phyloP scores from a whole-genome alignment of 2,329 filamentous ascomycete species.

The Fusarium bulbicola region DNA sequence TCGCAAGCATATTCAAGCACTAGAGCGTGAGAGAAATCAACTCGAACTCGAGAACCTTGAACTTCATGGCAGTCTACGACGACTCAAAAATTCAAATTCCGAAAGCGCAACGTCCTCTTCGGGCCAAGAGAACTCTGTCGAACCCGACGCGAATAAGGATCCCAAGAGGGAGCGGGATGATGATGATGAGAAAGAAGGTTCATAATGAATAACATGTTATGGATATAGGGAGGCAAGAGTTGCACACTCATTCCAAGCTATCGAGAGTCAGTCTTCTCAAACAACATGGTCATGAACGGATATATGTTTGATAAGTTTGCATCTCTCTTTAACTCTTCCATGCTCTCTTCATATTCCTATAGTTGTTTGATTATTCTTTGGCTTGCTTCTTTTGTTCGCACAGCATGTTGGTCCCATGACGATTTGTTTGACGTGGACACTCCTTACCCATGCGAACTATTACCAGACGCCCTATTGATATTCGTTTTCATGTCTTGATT shows the following conservation, averaged over 20 bases:
- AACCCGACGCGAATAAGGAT: slow-evolving; percentile 22
- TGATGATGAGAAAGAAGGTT: not conserved
- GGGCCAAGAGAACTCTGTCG: slow-evolving; percentile 21
- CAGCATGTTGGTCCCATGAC: not conserved
- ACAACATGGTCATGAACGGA: not conserved
- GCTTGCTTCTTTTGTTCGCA: slow-evolving; percentile 1
- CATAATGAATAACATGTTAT: not conserved
- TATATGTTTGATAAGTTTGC: not conserved
- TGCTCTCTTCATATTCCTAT: not conserved
- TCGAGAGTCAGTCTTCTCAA: not conserved
- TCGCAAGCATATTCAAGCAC: slow-evolving; percentile 38
- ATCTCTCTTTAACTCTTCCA: not conserved
- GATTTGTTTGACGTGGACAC: not conserved
- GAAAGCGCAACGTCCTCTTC: slow-evolving; percentile 8
- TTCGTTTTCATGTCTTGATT: not conserved
- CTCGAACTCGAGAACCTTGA: slow-evolving; percentile 39
- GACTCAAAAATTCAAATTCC: slow-evolving; percentile 29
- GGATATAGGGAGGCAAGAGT: not conserved
- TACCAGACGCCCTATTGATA: not conserved
- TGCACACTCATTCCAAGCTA: not conserved
- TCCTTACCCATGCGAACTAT: not conserved
- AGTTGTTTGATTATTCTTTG: slow-evolving; percentile 20
- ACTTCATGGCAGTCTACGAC: slow-evolving; percentile 37
- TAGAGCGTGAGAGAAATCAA: slow-evolving; percentile 37
- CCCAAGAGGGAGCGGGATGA: slow-evolving; percentile 15